Evolutionary conservation across 2,329 filamentous ascomycete species (phyloP).

Genomic region (Lachnellula cervina): DNA sequence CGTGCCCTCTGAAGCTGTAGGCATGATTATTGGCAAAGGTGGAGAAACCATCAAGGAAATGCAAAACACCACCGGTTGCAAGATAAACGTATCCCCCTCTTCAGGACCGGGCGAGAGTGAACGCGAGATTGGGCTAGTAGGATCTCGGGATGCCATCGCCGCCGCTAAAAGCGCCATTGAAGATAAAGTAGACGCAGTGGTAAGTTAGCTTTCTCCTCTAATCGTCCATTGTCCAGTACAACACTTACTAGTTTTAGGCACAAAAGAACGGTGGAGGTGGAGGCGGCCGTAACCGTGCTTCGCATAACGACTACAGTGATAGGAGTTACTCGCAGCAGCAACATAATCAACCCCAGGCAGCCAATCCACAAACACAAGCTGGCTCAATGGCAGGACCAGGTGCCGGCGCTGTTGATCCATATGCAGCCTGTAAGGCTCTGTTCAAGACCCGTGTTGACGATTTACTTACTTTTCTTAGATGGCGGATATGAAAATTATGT

Average conservation of each 20-base stretch:
- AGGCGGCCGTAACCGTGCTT: slow-evolving; percentile 38
- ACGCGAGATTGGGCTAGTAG: slow-evolving; percentile 82
- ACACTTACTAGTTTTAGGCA: slow-evolving; percentile 34
- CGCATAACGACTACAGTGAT: slow-evolving; percentile 51
- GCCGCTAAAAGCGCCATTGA: slow-evolving; percentile 80
- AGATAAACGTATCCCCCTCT: slow-evolving; percentile 87
- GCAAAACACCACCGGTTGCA: slow-evolving; percentile 82
- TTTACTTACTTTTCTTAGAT: slow-evolving; percentile 41
- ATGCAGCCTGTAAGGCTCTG: slow-evolving; percentile 62
- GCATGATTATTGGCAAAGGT: slow-evolving; percentile 94
- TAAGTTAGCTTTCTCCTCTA: slow-evolving; percentile 43
- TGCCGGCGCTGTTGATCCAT: slow-evolving; percentile 55
- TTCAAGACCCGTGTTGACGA: slow-evolving; percentile 21
- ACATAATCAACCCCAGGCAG: slow-evolving; percentile 35
- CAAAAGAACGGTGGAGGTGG: slow-evolving; percentile 49
- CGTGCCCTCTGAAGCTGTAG: slow-evolving; percentile 85
- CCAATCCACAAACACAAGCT: slow-evolving; percentile 34
- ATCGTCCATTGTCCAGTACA: neutral
- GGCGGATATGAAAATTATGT: slow-evolving; percentile 79
- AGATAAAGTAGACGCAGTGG: slow-evolving; percentile 86
- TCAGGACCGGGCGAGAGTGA: slow-evolving; percentile 72
- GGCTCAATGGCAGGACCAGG: slow-evolving; percentile 36
- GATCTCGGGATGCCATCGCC: slow-evolving; percentile 69
- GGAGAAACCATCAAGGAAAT: slow-evolving; percentile 94
- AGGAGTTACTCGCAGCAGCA: slow-evolving; percentile 45